Evolutionary conservation across 768 basidiomycete species (phyloP).

Genomic region (Trametes gibbosa): DNA sequence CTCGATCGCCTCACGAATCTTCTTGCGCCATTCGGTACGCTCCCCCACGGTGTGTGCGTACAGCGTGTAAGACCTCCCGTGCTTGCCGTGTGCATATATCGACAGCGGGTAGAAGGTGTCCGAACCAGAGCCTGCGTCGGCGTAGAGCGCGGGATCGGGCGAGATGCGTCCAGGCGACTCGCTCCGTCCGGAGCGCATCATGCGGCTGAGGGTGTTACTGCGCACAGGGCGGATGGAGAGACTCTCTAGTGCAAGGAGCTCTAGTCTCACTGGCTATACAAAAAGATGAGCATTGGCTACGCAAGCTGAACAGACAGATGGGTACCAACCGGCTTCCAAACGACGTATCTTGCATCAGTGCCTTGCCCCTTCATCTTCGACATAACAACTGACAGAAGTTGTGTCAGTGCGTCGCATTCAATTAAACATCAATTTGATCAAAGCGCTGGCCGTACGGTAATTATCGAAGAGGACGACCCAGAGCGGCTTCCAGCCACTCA

Average conservation of each 20-base stretch:
- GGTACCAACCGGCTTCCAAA: conserved; percentile 14
- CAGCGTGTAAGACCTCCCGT: conserved; percentile 44
- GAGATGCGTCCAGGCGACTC: conserved; percentile 9
- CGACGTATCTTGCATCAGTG: background rate
- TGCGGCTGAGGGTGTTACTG: conserved; percentile 17
- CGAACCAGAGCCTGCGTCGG: conserved; percentile 1
- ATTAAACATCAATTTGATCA: background rate
- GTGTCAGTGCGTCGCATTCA: background rate
- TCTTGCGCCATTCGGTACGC: conserved; percentile 43
- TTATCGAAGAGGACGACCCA: conserved; percentile 18
- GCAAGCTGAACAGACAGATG: background rate
- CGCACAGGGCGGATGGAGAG: conserved; percentile 9
- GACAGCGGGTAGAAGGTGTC: conserved; percentile 43
- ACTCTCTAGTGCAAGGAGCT: conserved; percentile 11
- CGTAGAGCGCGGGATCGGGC: background rate
- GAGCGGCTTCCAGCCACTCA: conserved; percentile 17
- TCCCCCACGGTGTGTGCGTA: conserved; percentile 41
- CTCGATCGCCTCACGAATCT: conserved; percentile 43
- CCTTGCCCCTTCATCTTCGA: conserved; percentile 12
- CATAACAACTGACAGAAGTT: conserved; percentile 7
- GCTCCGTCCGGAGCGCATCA: conserved; percentile 8
- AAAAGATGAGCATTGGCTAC: background rate
- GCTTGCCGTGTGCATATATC: conserved; percentile 43
- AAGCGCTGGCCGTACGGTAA: conserved; percentile 3
- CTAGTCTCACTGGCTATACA: conserved; percentile 10